phyloP scores from a whole-genome alignment of 129 eudicot species.

The Helichrysum umbraculigerum region DNA sequence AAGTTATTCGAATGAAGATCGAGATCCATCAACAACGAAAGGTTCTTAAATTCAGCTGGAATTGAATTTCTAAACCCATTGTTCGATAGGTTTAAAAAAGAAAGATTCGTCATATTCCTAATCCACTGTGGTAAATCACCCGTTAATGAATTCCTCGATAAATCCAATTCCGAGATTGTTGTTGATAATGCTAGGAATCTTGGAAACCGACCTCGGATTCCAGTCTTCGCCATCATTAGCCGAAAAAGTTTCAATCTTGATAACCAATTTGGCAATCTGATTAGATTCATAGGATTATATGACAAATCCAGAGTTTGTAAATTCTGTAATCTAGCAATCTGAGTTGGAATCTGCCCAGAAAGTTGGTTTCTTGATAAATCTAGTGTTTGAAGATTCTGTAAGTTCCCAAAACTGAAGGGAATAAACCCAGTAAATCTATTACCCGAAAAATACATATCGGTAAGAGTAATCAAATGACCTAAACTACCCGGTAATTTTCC shows the following conservation, averaged over 20 bases:
- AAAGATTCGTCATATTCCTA: slow-evolving; percentile 73
- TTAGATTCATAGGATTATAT: slow-evolving; percentile 52
- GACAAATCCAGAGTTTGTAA: slow-evolving; percentile 61
- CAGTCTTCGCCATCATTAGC: slow-evolving; percentile 61
- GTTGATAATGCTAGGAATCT: slow-evolving; percentile 48
- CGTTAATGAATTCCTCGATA: slow-evolving; percentile 59
- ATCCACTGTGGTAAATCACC: slow-evolving; percentile 75
- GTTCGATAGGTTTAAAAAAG: slow-evolving; percentile 59
- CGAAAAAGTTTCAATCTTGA: slow-evolving; percentile 43
- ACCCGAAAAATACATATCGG: slow-evolving; percentile 55
- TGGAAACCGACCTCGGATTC: slow-evolving; percentile 64
- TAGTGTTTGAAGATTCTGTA: slow-evolving; percentile 47
- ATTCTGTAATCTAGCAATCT: slow-evolving; percentile 46
- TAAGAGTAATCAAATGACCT: slow-evolving; percentile 52
- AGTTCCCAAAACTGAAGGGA: slow-evolving; percentile 60
- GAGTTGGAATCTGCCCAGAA: slow-evolving; percentile 49
- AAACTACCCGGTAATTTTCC: slow-evolving; percentile 71
- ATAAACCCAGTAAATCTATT: slow-evolving; percentile 60
- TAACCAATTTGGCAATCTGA: slow-evolving; percentile 52
- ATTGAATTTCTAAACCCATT: slow-evolving; percentile 50
- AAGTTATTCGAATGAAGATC: slow-evolving; percentile 93
- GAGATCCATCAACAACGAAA: slow-evolving; percentile 50
- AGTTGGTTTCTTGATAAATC: slow-evolving; percentile 70
- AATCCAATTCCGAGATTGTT: slow-evolving; percentile 50
- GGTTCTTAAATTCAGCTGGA: slow-evolving; percentile 60